Evolutionary conservation across 371 early-diverging fungal species (phyloP), one percentile per base, ranked within the genome.

Genomic region (Mortierella sp.): DNA sequence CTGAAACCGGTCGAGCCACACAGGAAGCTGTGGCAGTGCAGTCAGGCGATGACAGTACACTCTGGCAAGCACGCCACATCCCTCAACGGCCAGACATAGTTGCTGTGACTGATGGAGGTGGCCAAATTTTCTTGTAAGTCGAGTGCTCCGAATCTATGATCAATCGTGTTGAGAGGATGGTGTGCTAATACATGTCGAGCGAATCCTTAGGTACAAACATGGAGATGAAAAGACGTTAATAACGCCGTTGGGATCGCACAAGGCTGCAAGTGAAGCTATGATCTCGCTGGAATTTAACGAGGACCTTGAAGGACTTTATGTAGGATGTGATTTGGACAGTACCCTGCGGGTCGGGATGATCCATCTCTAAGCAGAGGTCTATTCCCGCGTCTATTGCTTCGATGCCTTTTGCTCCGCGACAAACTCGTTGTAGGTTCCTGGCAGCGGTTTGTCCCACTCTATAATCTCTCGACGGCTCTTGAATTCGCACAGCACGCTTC

Each of bases 41-140:
- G 84, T 61, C 81, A 6, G 65, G 71, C 5, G 82, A 81, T 24
- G 84, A 85, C 49, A 84, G 88, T 7, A 94, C 95, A 9, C 67
- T 92, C 19, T 94, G 95, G 95, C 81, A 89, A 1, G 87, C 86
- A 13, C 82, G 84, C 23, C 91, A 91, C 80, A 60, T 89, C 14
- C 93, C 94, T 1, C 91, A 91, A 60, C 82, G 87, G 58, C 82
- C 88, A 3, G 83, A 85, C n/a, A 68, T 86, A 19, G 86, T 91
- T 60, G 64, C 58, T 14, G 76, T 89, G 19, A 83, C 91, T 9
- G 84, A 88, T 2, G 83, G 86, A 19, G 94, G 94, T 59, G 95
- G 95, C 2, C 56, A 62, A 5, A 58, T 93, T 5, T 76, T 80
- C 23, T 64, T 92, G 28, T 89, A 82, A 54, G 67, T 72, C n/a